Conservation (phyloP, 805 yeast genomes). For the Hanseniaspora pseudoguilliermondii region DNA sequence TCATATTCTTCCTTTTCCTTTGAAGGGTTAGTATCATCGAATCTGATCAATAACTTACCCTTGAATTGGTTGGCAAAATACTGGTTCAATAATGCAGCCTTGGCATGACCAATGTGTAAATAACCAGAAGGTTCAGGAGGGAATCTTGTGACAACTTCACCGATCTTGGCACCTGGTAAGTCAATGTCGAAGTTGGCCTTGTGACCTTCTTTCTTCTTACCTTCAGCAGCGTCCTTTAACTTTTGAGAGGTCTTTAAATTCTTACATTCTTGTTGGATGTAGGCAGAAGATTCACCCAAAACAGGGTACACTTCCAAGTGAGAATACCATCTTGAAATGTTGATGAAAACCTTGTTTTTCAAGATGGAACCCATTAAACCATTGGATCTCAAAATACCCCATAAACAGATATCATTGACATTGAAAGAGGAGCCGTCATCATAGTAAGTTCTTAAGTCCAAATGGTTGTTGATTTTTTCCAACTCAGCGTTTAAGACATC, state of each 20-base stretch:
- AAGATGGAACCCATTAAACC: conserved; percentile 84
- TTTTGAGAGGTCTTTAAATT: conserved; percentile 52
- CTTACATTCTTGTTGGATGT: conserved; percentile 59
- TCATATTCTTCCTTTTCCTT: conserved; percentile 93
- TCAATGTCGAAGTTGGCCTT: conserved; percentile 93
- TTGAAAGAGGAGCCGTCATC: conserved; percentile 37
- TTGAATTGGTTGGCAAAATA: conserved; percentile 91
- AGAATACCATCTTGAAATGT: conserved; percentile 88
- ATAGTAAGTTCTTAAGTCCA: conserved; percentile 73
- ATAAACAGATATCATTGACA: conserved; percentile 54
- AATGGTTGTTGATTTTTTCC: conserved; percentile 67
- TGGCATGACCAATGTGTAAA: conserved; percentile 95
- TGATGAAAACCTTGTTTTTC: conserved; percentile 70
- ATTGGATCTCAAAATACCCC: conserved; percentile 92
- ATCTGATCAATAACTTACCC: conserved; percentile 91
- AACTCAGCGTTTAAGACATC: conserved; percentile 66
- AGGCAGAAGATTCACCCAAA: conserved; percentile 59
- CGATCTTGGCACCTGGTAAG: conserved; percentile 79
- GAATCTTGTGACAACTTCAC: conserved; percentile 95
- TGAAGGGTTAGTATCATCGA: conserved; percentile 96
- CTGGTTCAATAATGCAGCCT: conserved; percentile 93
- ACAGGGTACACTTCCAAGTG: conserved; percentile 52
- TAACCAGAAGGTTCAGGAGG: conserved; percentile 99
- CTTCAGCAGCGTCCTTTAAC: conserved; percentile 13
- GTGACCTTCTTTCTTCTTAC: conserved; percentile 62